Evolutionary conservation across 768 basidiomycete species (phyloP).

Genomic region (Botryobasidium botryosum): DNA sequence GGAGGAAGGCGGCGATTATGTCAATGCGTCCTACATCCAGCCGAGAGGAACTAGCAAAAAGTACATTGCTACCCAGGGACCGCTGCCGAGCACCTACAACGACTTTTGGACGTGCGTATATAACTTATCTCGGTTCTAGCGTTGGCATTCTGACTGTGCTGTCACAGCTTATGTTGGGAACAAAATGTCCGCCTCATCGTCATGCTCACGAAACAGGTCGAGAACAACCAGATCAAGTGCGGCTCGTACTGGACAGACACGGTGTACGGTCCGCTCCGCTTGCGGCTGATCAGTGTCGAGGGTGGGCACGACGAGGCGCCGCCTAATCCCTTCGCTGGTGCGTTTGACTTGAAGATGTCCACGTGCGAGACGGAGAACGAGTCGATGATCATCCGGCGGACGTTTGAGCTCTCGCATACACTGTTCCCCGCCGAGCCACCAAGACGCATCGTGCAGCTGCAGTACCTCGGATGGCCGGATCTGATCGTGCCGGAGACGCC

Average conservation of each 20-base stretch:
- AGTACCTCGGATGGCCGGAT: slow-evolving; percentile 93
- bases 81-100: slow-evolving; percentile 68
- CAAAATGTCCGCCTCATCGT: slow-evolving; percentile 90
- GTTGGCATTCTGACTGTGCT: background rate
- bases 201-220: slow-evolving; percentile 88
- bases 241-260: slow-evolving; percentile 64
- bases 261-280: slow-evolving; percentile 50
- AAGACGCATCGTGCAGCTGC: slow-evolving; percentile 66
- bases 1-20: slow-evolving; percentile 61
- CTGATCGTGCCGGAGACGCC: slow-evolving; percentile 87
- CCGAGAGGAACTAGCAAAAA: slow-evolving; percentile 63
- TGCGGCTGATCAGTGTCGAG: slow-evolving; percentile 33
- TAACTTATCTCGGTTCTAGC: background rate
- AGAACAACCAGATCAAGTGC: slow-evolving; percentile 79
- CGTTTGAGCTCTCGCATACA: slow-evolving; percentile 48
- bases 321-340: slow-evolving; percentile 4
- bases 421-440: slow-evolving; percentile 41
- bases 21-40: slow-evolving; percentile 89
- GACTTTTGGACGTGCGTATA: slow-evolving; percentile 86
- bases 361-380: slow-evolving; percentile 6
- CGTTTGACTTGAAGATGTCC: background rate
- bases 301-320: slow-evolving; percentile 35
- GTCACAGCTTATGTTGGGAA: slow-evolving; percentile 66
- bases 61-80: slow-evolving; percentile 95
- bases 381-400: slow-evolving; percentile 22